Conservation (phyloP, 208 protist species). For the Leishmania mexicana region DNA sequence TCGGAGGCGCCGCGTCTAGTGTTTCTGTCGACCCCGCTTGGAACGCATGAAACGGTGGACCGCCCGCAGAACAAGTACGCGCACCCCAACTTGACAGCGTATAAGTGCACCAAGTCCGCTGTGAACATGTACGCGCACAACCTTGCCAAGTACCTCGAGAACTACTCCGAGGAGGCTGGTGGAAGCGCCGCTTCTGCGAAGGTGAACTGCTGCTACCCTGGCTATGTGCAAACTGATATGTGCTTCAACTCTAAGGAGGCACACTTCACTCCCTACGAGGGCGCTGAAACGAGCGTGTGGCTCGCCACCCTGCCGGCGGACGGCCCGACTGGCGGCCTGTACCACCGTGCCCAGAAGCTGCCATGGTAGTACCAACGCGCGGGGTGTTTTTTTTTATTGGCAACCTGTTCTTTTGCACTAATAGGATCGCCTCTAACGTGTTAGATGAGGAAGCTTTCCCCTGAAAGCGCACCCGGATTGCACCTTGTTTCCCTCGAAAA, state of each 20-base stretch:
- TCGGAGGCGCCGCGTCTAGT: slow-evolving; percentile 70
- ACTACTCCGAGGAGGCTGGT: slow-evolving; percentile 42
- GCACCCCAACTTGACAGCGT: slow-evolving; percentile 38
- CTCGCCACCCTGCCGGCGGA: slow-evolving; percentile 78
- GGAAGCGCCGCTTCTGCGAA: slow-evolving; percentile 60
- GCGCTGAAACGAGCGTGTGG: slow-evolving; percentile 74
- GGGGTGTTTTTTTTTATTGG: neutral
- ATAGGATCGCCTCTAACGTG: neutral
- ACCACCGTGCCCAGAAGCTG: slow-evolving; percentile 76
- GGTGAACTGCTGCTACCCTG: slow-evolving; percentile 78
- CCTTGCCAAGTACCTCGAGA: slow-evolving; percentile 68
- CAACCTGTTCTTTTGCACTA: neutral
- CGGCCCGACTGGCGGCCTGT: slow-evolving; percentile 82
- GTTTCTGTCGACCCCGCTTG: slow-evolving; percentile 75
- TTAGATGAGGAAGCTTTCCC: neutral
- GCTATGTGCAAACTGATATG: slow-evolving; percentile 86
- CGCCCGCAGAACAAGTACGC: slow-evolving; percentile 57
- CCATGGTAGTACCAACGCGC: slow-evolving; percentile 52
- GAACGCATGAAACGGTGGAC: slow-evolving; percentile 55
- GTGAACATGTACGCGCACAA: slow-evolving; percentile 87
- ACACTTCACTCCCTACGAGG: slow-evolving; percentile 63
- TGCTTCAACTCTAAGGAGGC: slow-evolving; percentile 47
- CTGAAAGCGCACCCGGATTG: neutral
- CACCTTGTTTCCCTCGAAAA: slow-evolving; percentile 2
- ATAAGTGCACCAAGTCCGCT: slow-evolving; percentile 75